A percentile compares a stretch with the other conserved stretches of the same genome.
Conservation (phyloP, 192 early-diverging fungal species). For the Coemansia sp. region DNA sequence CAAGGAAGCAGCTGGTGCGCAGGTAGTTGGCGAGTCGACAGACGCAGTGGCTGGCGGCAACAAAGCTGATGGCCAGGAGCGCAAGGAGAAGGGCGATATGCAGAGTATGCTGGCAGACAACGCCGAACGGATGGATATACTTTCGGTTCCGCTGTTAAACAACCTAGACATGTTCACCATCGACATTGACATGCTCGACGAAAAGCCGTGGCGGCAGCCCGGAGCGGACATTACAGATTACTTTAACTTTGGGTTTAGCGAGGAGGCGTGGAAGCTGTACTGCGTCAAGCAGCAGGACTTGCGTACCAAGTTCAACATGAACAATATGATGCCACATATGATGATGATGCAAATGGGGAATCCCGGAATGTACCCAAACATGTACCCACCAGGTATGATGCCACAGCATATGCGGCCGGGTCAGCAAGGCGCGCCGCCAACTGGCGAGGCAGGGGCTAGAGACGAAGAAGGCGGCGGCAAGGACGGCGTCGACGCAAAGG, state of each 20-base stretch:
- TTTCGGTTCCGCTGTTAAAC: conserved; percentile 55
- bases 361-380: conserved; percentile 40
- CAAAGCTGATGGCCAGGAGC: not conserved
- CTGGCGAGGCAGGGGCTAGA: conserved; percentile 2
- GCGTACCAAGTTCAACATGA: conserved; percentile 65
- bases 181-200: conserved; percentile 88
- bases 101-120: conserved; percentile 35
- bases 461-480: conserved; percentile 13
- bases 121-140: conserved; percentile 38
- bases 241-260: conserved; percentile 99
- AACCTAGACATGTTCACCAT: conserved; percentile 83
- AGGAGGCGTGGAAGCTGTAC: conserved; percentile 92
- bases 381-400: conserved; percentile 36
- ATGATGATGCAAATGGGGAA: conserved; percentile 53
- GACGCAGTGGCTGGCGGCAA: conserved; percentile 5
- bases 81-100: conserved; percentile 12
- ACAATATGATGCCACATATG: conserved; percentile 56
- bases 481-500: conserved; percentile 12
- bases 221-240: conserved; percentile 96
- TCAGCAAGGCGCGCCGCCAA: conserved; percentile 1
- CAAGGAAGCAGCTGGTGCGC: conserved; percentile 5
- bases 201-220: conserved; percentile 95
- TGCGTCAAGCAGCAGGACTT: conserved; percentile 88
- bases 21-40: not conserved
- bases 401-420: conserved; percentile 32